phyloP scores from a whole-genome alignment of 1,139 yeast genomes.

The Taiozyma onychis region DNA sequence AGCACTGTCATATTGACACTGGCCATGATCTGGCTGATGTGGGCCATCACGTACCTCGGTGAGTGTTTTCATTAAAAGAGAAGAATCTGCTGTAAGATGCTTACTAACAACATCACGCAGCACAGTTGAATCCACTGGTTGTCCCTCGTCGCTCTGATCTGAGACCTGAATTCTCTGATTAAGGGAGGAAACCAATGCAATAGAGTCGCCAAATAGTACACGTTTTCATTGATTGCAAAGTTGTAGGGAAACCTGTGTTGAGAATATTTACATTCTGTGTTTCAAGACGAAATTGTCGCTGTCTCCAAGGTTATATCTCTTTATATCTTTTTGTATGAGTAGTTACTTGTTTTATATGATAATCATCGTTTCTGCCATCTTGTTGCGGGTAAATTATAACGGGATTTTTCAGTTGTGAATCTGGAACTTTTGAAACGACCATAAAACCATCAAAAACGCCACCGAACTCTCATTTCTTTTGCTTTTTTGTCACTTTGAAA shows the following conservation, averaged over 20 bases:
- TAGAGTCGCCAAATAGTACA: neutral
- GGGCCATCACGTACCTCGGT: constrained; percentile 85
- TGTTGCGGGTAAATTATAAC: neutral
- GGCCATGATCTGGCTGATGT: constrained; percentile 89
- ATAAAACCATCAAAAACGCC: neutral
- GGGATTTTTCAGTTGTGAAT: neutral
- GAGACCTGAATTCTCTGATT: constrained; percentile 52
- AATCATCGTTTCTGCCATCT: neutral
- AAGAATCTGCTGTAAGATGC: neutral
- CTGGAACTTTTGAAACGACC: neutral
- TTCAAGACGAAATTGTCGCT: neutral
- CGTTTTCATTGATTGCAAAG: neutral
- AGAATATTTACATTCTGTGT: neutral
- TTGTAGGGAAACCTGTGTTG: neutral
- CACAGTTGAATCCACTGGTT: constrained; percentile 74
- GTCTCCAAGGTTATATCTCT: no score
- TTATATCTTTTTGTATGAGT: no score
- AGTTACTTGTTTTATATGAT: no score
- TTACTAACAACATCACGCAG: constrained; percentile 5
- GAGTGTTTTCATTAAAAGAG: constrained; percentile 4
- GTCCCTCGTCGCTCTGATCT: constrained; percentile 75
- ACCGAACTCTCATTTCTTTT: neutral
- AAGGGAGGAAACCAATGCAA: neutral
- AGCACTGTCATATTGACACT: constrained; percentile 77
- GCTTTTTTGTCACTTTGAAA: neutral